phyloP scores from a whole-genome alignment of 768 basidiomycete species.

The Lactarius akahatsu region DNA sequence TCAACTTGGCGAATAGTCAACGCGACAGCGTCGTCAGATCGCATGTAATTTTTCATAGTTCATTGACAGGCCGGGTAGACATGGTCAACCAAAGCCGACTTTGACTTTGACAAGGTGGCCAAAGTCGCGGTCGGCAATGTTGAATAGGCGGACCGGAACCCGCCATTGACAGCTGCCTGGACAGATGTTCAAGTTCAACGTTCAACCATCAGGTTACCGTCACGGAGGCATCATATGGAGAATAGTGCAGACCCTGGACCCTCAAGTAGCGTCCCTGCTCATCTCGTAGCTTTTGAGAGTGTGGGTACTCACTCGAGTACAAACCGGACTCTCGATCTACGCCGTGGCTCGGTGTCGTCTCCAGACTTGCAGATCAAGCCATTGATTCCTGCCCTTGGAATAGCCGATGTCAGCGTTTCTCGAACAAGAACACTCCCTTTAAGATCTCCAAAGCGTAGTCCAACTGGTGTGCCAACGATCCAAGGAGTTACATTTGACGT shows the following conservation, averaged over 20 bases:
- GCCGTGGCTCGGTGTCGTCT: conserved; percentile 30
- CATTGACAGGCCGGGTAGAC: background rate
- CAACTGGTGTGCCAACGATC: conserved; percentile 26
- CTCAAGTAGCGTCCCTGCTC: conserved; percentile 2
- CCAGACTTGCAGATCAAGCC: conserved; percentile 28
- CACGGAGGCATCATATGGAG: conserved; percentile 9
- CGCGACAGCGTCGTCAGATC: background rate
- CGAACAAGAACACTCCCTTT: conserved; percentile 39
- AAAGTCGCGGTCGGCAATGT: background rate
- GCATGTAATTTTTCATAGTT: background rate
- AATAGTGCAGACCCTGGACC: background rate
- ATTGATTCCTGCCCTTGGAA: conserved; percentile 13
- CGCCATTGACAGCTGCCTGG: background rate
- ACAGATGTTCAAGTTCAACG: background rate
- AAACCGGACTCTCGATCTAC: conserved; percentile 12
- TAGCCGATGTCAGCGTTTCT: conserved; percentile 3
- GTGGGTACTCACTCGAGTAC: background rate
- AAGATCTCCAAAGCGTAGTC: conserved; percentile 33
- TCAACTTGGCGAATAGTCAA: background rate
- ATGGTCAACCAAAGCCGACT: background rate
- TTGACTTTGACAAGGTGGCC: background rate
- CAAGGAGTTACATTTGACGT: conserved; percentile 48
- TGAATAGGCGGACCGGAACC: background rate
- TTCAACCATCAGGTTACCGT: background rate
- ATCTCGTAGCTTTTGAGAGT: background rate